These are phyloP conservation scores for Pythium sukuiense DNA, from an alignment of 352 stramenopile species.

Conservation along the genomic window DNA sequence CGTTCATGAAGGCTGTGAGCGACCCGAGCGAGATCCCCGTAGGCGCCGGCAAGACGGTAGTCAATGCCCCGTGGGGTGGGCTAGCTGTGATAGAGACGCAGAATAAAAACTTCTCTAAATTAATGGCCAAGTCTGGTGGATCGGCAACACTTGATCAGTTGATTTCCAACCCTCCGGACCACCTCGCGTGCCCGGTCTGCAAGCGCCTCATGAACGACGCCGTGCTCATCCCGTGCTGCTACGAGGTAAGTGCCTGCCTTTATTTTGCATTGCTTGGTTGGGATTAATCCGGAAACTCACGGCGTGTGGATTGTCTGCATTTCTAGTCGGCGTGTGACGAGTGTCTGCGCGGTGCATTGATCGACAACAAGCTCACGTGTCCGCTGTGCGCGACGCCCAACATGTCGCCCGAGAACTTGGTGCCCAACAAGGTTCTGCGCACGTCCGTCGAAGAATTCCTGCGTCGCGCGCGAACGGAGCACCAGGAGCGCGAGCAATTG, in stretches of 20 bases:
- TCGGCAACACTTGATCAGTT: constrained; percentile 90
- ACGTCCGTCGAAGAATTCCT: constrained; percentile 87
- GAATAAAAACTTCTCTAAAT: constrained; percentile 92
- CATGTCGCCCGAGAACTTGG: constrained; percentile 84
- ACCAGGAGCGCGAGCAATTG: constrained; percentile 82
- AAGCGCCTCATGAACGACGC: constrained; percentile 88
- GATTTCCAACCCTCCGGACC: constrained; percentile 87
- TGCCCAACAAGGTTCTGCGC: constrained; percentile 81
- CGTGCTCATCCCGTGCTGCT: constrained; percentile 85
- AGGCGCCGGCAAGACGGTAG: constrained; percentile 83
- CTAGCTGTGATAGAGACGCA: constrained; percentile 90
- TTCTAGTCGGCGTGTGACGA: constrained; percentile 78
- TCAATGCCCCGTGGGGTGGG: constrained; percentile 81
- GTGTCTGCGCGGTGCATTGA: constrained; percentile 74
- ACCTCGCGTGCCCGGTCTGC: constrained; percentile 88
- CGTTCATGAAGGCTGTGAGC: constrained; percentile 87
- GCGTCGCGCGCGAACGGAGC: constrained; percentile 68
- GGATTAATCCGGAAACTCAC: neutral
- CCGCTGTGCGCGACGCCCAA: constrained; percentile 75
- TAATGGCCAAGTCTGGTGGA: constrained; percentile 86
- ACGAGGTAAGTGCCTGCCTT: constrained; percentile 68
- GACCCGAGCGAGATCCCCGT: constrained; percentile 84
- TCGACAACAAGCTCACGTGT: constrained; percentile 81
- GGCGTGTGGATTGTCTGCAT: neutral
- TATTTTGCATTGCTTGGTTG: constrained; percentile 16